Conservation (phyloP, 306 rosid species). For the Lotus japonicus region DNA sequence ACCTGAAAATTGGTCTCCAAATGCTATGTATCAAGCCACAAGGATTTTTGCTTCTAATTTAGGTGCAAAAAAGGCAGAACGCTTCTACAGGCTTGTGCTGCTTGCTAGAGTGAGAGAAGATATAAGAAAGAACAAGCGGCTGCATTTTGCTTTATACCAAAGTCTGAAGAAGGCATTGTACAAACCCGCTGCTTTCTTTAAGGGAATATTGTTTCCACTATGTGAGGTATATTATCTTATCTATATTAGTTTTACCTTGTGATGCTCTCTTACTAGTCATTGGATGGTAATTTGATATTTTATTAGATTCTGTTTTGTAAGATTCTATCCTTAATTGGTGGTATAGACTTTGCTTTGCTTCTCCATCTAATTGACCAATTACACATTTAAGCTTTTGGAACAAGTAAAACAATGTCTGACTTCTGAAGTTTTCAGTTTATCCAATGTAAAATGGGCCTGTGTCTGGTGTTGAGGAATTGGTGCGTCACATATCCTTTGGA, state of each 20-base stretch:
- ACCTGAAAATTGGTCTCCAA: conserved; percentile 94
- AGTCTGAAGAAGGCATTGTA: conserved; percentile 77
- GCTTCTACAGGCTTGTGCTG: conserved; percentile 79
- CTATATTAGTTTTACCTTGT: neutral
- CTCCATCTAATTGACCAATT: neutral
- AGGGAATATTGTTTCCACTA: conserved; percentile 79
- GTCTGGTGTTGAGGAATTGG: neutral
- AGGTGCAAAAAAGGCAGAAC: conserved; percentile 42
- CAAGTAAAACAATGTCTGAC: neutral
- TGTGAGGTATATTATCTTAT: conserved; percentile 61
- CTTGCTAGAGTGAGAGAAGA: conserved; percentile 87
- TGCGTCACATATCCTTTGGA: neutral
- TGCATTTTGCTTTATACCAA: conserved; percentile 88
- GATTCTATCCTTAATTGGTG: neutral
- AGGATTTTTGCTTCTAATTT: conserved; percentile 82
- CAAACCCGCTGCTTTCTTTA: conserved; percentile 87
- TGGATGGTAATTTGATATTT: neutral
- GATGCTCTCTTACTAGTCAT: neutral
- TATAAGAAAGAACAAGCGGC: conserved; percentile 60
- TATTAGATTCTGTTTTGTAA: neutral
- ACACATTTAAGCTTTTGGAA: neutral
- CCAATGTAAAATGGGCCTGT: neutral
- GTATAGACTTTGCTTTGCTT: neutral
- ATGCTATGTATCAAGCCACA: conserved; percentile 81
- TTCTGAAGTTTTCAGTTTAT: neutral